Evolutionary conservation across 495 filamentous ascomycete species (phyloP), one percentile per base, ranked within the genome.

Genomic region (Neurospora cerealis): DNA sequence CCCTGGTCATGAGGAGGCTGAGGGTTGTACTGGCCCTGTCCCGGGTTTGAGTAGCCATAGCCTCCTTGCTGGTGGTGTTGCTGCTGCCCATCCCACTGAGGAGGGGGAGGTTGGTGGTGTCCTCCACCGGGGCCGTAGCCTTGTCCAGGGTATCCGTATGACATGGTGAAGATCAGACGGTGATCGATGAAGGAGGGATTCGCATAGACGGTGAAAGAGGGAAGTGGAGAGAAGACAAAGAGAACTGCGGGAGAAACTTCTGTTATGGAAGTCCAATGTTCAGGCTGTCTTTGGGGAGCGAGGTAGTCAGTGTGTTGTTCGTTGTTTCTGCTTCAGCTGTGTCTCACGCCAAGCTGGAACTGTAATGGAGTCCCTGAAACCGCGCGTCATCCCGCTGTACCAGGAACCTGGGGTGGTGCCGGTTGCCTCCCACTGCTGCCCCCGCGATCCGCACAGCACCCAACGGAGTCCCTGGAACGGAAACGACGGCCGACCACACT

Each of bases 71-170:
- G 66, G 39, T 69, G 32, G 19, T 70, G 38, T 38, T 75, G 71
- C 48, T 28, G 71, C 21, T 72, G 71, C 66, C 77, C 76, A 34
- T 79, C 77, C 36, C 79, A 79, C 70, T 77, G 78, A 60, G 72
- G 74, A 66, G 75, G 78, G 6, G 75, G 77, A 62, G 54, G 54
- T 44, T 70, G 74, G 40, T 73, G 72, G 39, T 73, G 69, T 48
- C 75, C 71, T 6, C 75, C 78, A 34, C 75, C 72, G 36, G 76
- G 79, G 60, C 77, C 73, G 76, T 80, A 77, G 41, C 79, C 79
- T 76, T 81, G 79, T 17, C 79, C 79, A 40, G 79, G 80, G 44
- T 81, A 81, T 70, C 79, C 79, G 80, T 77, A 77, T 28, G 77
- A 79, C 77, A 79, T 78, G 24, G 32, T 34, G 32, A 70, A 17